phyloP scores from a whole-genome alignment of 345 rosid species.

The Erucastrum elatum region DNA sequence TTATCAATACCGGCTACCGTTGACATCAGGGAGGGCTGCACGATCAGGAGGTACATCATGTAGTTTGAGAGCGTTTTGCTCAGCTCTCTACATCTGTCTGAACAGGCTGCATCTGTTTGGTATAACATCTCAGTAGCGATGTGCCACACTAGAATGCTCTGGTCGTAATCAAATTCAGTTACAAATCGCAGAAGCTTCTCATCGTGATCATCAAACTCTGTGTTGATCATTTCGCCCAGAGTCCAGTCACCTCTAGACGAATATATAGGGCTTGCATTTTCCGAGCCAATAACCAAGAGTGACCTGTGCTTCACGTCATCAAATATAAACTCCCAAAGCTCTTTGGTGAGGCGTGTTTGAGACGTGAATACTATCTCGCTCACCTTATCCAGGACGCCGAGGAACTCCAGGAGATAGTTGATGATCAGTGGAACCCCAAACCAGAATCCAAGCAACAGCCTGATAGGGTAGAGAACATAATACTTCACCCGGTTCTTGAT shows the following conservation, averaged over 20 bases:
- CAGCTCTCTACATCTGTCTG: not conserved
- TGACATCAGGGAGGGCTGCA: not conserved
- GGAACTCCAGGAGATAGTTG: not conserved
- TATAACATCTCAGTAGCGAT: not conserved
- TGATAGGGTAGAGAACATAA: not conserved
- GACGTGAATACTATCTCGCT: not conserved
- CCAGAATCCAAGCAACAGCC: not conserved
- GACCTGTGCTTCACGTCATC: not conserved
- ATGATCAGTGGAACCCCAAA: not conserved
- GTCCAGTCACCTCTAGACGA: no score
- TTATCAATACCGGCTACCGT: not conserved
- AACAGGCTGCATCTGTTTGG: not conserved
- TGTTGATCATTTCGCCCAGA: not conserved
- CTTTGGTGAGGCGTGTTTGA: not conserved
- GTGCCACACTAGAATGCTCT: not conserved
- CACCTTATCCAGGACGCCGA: not conserved
- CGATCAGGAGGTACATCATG: not conserved
- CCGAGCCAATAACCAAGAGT: not conserved
- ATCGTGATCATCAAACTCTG: not conserved
- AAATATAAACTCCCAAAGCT: not conserved
- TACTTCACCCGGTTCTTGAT: not conserved
- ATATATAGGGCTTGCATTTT: not conserved
- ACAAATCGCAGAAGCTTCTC: not conserved
- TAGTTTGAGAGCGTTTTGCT: not conserved
- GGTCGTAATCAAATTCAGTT: not conserved